phyloP scores from a whole-genome alignment of 495 filamentous ascomycete species.

The Neurospora terricola region DNA sequence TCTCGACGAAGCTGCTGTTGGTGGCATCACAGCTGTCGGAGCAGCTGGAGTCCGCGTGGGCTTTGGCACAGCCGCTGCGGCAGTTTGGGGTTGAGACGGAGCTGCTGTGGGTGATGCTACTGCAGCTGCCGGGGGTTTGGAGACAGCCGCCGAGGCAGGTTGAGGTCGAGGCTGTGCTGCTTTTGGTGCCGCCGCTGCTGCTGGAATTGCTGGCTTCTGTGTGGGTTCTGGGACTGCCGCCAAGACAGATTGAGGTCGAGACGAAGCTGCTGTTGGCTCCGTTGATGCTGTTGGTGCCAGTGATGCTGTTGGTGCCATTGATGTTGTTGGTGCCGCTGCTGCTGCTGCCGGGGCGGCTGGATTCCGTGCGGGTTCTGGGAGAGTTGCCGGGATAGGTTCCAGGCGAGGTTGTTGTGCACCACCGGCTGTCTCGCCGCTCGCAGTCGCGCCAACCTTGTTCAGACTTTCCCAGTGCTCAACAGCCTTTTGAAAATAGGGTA shows the following conservation, averaged over 20 bases:
- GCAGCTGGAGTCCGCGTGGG: background rate
- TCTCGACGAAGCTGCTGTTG: background rate
- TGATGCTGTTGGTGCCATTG: background rate
- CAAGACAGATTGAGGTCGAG: background rate
- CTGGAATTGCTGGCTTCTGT: background rate
- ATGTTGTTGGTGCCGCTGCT: background rate
- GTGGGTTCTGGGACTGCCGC: background rate
- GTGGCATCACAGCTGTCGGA: background rate
- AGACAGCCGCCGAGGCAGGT: background rate
- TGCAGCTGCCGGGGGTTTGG: background rate
- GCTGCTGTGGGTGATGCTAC: background rate
- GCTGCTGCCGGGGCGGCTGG: background rate
- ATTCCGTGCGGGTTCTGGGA: background rate
- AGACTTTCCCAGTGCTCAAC: slow-evolving; percentile 7
- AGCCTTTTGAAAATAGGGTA: slow-evolving; percentile 10
- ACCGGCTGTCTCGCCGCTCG: background rate
- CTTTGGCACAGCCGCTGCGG: background rate
- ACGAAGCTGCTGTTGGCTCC: background rate
- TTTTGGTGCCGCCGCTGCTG: background rate
- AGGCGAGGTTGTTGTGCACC: background rate
- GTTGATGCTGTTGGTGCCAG: background rate
- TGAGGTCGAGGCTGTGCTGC: background rate
- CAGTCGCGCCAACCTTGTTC: background rate
- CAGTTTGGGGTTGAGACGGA: background rate
- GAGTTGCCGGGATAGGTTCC: background rate